A percentile compares a stretch with the other conserved stretches of the same genome.
phyloP scores from a whole-genome alignment of 2,329 filamentous ascomycete species.

The Drechslerella coelobrocha region DNA sequence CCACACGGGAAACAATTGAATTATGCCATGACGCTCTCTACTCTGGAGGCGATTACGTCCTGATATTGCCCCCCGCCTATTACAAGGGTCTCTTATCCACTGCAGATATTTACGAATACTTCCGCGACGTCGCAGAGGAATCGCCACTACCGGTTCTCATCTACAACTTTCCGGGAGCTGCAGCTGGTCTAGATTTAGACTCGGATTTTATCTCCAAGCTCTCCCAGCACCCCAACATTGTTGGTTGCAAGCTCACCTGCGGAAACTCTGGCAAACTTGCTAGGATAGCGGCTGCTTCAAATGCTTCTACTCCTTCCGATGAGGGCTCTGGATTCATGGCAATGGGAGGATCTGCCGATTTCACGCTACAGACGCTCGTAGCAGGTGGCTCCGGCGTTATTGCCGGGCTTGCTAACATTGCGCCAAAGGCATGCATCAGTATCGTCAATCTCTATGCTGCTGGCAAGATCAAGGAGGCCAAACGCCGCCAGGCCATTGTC shows the following conservation, averaged over 20 bases:
- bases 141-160: conserved; percentile 80
- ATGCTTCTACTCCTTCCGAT: conserved; percentile 71
- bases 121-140: conserved; percentile 74
- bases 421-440: conserved; percentile 79
- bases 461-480: conserved; percentile 77
- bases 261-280: conserved; percentile 89
- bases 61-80: conserved; percentile 82
- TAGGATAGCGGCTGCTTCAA: conserved; percentile 74
- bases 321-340: conserved; percentile 77
- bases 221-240: conserved; percentile 79
- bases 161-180: conserved; percentile 91
- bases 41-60: conserved; percentile 78
- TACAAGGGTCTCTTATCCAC: conserved; percentile 80
- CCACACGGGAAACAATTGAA: conserved; percentile 79
- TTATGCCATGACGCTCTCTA: conserved; percentile 71
- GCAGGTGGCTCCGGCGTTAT: conserved; percentile 84
- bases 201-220: conserved; percentile 83
- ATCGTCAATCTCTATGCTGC: conserved; percentile 78
- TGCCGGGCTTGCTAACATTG: conserved; percentile 82
- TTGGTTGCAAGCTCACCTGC: conserved; percentile 90
- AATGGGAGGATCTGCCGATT: conserved; percentile 86
- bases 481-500: conserved; percentile 76
- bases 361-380: conserved; percentile 80
- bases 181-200: conserved; percentile 87
- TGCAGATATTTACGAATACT: conserved; percentile 75